phyloP scores from a whole-genome alignment of 2,329 filamentous ascomycete species.

The Ophiostoma sp. region DNA sequence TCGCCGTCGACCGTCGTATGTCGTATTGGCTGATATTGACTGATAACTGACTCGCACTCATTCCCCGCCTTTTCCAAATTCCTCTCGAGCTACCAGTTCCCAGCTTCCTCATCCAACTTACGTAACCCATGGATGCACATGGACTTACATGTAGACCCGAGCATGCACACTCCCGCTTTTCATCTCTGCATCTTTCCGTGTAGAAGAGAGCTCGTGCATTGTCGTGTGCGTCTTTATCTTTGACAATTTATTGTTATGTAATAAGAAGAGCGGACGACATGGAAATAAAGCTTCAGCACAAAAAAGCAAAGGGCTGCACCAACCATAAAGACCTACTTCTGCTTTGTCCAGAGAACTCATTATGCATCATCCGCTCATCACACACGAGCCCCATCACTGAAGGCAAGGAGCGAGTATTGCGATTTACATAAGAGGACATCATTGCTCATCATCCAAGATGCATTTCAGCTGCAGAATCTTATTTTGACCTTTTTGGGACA shows the following conservation, averaged over 20 bases:
- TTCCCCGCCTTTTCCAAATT: not conserved
- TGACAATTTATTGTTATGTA: not conserved
- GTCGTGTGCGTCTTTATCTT: not conserved
- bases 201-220: not conserved
- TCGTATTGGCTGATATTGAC: not conserved
- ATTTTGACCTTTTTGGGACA: not conserved
- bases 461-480: too few relatives aligned
- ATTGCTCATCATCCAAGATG: not conserved
- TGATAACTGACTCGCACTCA: not conserved
- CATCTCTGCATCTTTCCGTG: not conserved
- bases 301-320: not conserved
- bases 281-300: too few relatives aligned
- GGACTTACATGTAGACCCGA: not conserved
- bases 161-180: not conserved
- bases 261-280: not conserved
- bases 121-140: not conserved
- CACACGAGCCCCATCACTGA: not conserved
- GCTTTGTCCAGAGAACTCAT: not conserved
- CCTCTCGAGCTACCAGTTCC: too few relatives aligned
- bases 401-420: not conserved
- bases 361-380: not conserved
- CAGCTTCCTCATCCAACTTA: not conserved
- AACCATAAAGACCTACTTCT: not conserved
- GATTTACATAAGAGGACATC: not conserved
- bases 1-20: not conserved